A percentile compares a stretch with the other conserved stretches of the same genome.
Evolutionary conservation across 768 basidiomycete genomes (phyloP).

Genomic region (Aureoboletus auriporus): DNA sequence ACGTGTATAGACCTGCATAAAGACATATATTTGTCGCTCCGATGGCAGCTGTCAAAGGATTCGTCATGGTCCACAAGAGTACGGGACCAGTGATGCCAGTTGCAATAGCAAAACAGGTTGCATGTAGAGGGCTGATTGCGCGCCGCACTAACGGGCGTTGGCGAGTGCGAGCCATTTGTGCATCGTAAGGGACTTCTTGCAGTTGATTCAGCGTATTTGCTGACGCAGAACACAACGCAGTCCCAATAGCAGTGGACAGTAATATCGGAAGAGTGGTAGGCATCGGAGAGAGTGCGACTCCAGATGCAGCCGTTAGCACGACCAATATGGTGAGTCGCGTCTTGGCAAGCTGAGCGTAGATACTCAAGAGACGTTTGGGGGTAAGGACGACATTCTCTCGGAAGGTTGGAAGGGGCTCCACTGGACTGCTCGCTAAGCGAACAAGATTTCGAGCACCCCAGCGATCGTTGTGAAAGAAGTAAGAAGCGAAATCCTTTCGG

Average conservation of each 20-base stretch:
- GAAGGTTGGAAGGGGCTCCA: conserved; percentile 25
- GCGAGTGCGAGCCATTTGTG: conserved; percentile 92
- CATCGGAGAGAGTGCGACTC: conserved; percentile 88
- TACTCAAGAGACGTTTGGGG: conserved; percentile 47
- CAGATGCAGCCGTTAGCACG: conserved; percentile 85
- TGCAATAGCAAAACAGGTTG: conserved; percentile 67
- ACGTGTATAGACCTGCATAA: conserved; percentile 91
- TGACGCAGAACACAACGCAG: conserved; percentile 85
- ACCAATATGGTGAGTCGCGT: conserved; percentile 78
- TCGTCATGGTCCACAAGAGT: conserved; percentile 78
- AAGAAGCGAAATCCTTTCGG: conserved; percentile 42
- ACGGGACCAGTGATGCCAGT: conserved; percentile 79
- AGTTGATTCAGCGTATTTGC: conserved; percentile 95
- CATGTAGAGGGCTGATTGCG: conserved; percentile 83
- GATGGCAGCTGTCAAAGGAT: conserved; percentile 79
- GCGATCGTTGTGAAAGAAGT: conserved; percentile 60
- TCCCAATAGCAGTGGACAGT: conserved; percentile 84
- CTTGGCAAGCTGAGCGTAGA: conserved; percentile 84
- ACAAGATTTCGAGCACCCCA: conserved; percentile 36
- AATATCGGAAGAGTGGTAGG: conserved; percentile 82
- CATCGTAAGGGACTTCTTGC: conserved; percentile 92
- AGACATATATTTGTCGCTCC: conserved; percentile 82
- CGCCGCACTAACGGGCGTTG: conserved; percentile 81
- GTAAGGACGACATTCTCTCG: conserved; percentile 42
- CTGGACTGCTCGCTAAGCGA: conserved; percentile 11